Evolutionary conservation across 202 grass and related monocot genomes (phyloP).

Genomic region (Cymbopogon flexuosus): DNA sequence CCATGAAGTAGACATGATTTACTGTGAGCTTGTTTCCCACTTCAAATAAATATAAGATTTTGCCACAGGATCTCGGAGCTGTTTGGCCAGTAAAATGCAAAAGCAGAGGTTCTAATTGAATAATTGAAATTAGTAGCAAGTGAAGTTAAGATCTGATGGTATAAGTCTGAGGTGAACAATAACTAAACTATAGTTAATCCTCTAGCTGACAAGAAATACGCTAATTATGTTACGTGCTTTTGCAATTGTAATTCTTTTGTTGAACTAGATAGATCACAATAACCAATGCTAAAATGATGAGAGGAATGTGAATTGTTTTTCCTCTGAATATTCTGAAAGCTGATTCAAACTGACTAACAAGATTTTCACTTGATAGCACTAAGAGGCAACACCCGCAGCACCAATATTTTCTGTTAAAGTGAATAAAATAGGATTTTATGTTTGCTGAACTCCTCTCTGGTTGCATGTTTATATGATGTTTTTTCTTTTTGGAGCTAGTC

Average conservation of each 20-base stretch:
- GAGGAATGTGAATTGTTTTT: background rate
- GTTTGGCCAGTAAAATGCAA: background rate
- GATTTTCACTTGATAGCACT: background rate
- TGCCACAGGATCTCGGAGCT: background rate
- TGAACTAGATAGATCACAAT: background rate
- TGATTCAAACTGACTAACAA: constrained; percentile 8
- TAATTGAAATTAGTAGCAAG: background rate
- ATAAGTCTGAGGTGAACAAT: background rate
- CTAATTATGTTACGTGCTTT: background rate
- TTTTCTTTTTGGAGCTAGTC: background rate
- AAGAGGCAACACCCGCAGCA: background rate
- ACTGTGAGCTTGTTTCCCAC: background rate
- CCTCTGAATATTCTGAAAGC: background rate
- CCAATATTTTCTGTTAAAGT: background rate
- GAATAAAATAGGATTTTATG: background rate
- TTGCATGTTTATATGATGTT: background rate
- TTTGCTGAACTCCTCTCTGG: constrained; percentile 5
- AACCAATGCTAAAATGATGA: constrained; percentile 11
- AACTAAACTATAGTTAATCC: background rate
- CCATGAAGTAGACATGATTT: background rate
- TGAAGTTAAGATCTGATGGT: background rate
- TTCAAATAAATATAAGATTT: background rate
- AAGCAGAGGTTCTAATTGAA: background rate
- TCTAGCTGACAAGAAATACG: background rate
- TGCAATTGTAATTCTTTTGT: background rate